Base-by-base conservation (phyloP, 225 moss, liverwort and hornwort species). In the Polytrichum commune region DNA sequence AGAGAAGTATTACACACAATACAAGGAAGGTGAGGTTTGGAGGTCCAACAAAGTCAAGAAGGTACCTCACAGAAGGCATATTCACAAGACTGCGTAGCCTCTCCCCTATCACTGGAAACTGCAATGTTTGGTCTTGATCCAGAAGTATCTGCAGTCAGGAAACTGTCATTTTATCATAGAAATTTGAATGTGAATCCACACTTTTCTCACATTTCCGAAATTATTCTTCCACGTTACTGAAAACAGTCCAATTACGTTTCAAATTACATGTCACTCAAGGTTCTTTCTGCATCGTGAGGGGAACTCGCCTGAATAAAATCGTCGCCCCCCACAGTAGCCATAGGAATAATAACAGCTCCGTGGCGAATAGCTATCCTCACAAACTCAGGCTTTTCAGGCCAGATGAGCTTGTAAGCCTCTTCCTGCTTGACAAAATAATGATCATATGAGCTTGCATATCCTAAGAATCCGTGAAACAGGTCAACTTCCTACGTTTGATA, bases 341-440 rank as follows among this genome's bases (percentile, higher is more conserved):
- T 86, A 57, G 95, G 93, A 70, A 93, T 79, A 30, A 96, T 96
- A 7, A 90, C 87, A 61, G 95, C 93, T 54, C 90, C 90, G 65
- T 96, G 91, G 29, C 93, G 88, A 55, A 96, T 90, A 27, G 95
- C 95, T 4, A 88, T 93, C 78, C 95, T 85, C 23, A 96, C 95
- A 72, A 96, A 96, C 78, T 96, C 95, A 29, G 93, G 83, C 54
- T 81, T 91, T 19, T 82, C 79, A 19, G 93, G 90, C 93, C 95
- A 96, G 24, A 96, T 80, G 64, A 96, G 77, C 75, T 92, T 93
- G 72, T 96, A 96, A 29, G 53, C 69, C 72, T 96, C 93, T 22
- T 90, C 95, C 95, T 96, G 79, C 54, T 74, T 60, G 46, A 30
- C 35, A 38, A 54, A 7, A 67, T 72, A 13, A 72, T 58, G 35